Evolutionary conservation across 208 protist genomes (phyloP).

Genomic region (Leishmania guyanensis): DNA sequence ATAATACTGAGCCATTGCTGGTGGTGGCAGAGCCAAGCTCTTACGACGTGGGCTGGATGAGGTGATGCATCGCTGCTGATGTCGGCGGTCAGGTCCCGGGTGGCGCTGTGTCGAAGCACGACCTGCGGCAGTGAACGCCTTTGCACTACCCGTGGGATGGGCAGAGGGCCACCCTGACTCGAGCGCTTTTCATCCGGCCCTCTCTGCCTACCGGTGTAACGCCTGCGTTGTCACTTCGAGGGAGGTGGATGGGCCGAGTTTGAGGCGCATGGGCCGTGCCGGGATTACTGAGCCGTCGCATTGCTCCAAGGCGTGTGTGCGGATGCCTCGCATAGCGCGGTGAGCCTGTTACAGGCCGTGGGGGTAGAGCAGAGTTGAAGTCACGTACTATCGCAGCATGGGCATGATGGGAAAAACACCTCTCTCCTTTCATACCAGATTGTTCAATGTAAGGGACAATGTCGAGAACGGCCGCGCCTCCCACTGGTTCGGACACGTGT

Average conservation of each 20-base stretch:
- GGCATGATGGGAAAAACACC: too few relatives aligned
- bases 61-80: background rate
- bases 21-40: background rate
- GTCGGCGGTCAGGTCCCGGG: background rate
- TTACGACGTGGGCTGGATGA: background rate
- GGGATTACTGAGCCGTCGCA: background rate
- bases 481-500: background rate
- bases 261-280: background rate
- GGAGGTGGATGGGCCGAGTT: background rate
- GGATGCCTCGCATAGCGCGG: background rate
- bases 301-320: background rate
- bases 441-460: background rate
- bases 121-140: background rate
- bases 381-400: background rate
- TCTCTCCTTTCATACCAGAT: background rate
- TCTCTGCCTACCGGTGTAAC: background rate
- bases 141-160: too few relatives aligned
- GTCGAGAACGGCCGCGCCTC: background rate
- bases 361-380: background rate
- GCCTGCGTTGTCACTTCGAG: background rate
- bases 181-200: background rate
- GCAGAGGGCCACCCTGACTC: background rate
- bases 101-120: background rate
- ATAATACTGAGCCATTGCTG: background rate
- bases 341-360: background rate